These are phyloP conservation scores for Suillus occidentalis DNA, from an alignment of 768 basidiomycete genomes.

Conservation along the genomic window DNA sequence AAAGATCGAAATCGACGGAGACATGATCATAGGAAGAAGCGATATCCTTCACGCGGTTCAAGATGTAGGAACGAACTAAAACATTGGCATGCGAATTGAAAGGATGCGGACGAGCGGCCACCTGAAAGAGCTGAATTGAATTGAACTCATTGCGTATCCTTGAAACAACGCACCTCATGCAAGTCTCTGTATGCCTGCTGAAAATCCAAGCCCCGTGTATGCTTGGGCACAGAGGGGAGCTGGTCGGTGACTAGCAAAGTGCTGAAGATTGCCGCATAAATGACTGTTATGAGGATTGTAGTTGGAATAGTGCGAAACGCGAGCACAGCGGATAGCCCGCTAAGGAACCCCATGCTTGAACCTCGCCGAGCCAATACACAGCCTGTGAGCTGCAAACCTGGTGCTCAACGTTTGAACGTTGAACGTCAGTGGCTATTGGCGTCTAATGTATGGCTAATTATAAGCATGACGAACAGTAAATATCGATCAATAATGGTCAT, in stretches of 20 bases:
- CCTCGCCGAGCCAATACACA: not conserved
- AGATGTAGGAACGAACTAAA: constrained; percentile 57
- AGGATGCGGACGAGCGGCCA: constrained; percentile 71
- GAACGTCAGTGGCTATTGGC: not conserved
- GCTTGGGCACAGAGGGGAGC: constrained; percentile 43
- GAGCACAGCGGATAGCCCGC: constrained; percentile 25
- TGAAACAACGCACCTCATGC: constrained; percentile 41
- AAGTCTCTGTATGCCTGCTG: constrained; percentile 60
- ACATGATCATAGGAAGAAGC: constrained; percentile 45
- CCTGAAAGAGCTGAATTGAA: constrained; percentile 34
- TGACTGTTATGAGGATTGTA: constrained; percentile 44
- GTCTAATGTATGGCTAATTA: not conserved
- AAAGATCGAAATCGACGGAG: constrained; percentile 50
- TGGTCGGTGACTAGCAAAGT: constrained; percentile 50
- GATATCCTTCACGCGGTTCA: constrained; percentile 51
- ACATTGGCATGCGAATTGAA: constrained; percentile 81
- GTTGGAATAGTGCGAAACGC: constrained; percentile 44
- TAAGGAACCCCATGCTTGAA: constrained; percentile 25
- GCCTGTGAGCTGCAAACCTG: not conserved
- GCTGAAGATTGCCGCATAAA: constrained; percentile 49
- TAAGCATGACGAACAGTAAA: constrained; percentile 1
- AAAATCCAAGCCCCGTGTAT: constrained; percentile 47
- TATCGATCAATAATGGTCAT: not conserved
- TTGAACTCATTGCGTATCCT: not conserved
- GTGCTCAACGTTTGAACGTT: not conserved